phyloP scores from a whole-genome alignment of 495 filamentous ascomycete genomes.

The Hypoxylon rickii region DNA sequence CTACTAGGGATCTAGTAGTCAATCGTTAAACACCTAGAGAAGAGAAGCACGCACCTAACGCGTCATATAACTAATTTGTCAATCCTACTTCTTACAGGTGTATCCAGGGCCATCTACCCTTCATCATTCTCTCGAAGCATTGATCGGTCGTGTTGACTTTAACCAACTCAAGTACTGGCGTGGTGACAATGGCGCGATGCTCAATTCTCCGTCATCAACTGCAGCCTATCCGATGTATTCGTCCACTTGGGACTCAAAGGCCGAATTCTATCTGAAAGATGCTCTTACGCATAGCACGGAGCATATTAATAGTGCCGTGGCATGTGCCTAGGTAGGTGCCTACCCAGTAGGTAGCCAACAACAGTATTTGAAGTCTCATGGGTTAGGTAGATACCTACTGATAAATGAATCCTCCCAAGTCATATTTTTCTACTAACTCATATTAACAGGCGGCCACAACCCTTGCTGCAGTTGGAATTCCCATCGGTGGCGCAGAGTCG shows the following conservation, averaged over 20 bases:
- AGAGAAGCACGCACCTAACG: too few species aligned
- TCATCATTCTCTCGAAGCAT: slow-evolving; percentile 54
- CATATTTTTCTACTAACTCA: too few species aligned
- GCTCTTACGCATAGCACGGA: slow-evolving; percentile 10
- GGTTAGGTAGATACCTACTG: slow-evolving; percentile 32
- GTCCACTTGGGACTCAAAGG: slow-evolving; percentile 46
- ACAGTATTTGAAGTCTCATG: slow-evolving; percentile 46
- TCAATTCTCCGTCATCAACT: slow-evolving; percentile 56
- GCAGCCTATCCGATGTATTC: slow-evolving; percentile 52
- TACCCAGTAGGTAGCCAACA: too few species aligned
- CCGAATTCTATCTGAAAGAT: slow-evolving; percentile 40
- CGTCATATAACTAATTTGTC: too few species aligned
- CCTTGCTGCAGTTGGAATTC: not conserved
- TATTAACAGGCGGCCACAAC: not conserved
- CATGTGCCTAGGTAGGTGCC: too few species aligned
- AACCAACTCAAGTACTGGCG: slow-evolving; percentile 44
- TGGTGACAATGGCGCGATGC: slow-evolving; percentile 48
- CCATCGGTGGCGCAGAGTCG: not conserved
- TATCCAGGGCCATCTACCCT: slow-evolving; percentile 36
- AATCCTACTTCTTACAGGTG: too few species aligned
- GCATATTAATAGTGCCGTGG: slow-evolving; percentile 31
- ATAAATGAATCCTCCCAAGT: too few species aligned
- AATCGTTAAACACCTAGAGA: too few species aligned
- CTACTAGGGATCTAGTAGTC: too few species aligned
- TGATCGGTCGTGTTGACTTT: slow-evolving; percentile 48